Evolutionary conservation across 2,329 filamentous ascomycete genomes (phyloP).

Genomic region (Calonectria ilicicola): DNA sequence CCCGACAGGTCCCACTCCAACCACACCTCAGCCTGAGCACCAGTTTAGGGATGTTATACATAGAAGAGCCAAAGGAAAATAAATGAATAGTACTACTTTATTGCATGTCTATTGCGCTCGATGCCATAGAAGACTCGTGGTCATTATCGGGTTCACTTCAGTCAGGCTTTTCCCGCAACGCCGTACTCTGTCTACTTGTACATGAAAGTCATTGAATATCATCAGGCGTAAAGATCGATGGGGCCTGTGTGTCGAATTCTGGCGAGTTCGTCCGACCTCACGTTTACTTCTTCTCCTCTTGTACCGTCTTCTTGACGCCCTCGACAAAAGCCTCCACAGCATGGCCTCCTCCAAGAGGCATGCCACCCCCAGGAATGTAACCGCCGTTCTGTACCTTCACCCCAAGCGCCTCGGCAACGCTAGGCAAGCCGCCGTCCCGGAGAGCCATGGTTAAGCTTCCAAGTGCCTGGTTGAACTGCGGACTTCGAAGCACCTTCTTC

Average conservation of each 20-base stretch:
- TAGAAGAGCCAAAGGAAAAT: neutral
- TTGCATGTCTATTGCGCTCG: neutral
- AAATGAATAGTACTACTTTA: neutral
- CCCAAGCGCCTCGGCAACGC: slow-evolving; percentile 86
- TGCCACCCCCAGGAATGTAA: slow-evolving; percentile 79
- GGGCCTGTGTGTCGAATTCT: neutral
- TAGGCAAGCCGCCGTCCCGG: slow-evolving; percentile 89
- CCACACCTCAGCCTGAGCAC: neutral
- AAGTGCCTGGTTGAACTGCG: slow-evolving; percentile 90
- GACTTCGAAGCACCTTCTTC: slow-evolving; percentile 85
- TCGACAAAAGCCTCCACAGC: slow-evolving; percentile 93
- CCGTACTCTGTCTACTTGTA: slow-evolving; percentile 24
- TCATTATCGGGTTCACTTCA: neutral
- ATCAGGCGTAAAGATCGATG: slow-evolving; percentile 8
- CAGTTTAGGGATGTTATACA: neutral
- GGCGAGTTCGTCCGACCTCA: neutral
- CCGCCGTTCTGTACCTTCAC: slow-evolving; percentile 88
- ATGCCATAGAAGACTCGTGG: neutral
- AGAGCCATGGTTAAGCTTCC: slow-evolving; percentile 88
- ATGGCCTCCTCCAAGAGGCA: slow-evolving; percentile 88
- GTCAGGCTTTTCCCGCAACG: slow-evolving; percentile 2
- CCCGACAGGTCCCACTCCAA: slow-evolving; percentile 20
- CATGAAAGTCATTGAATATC: slow-evolving; percentile 20
- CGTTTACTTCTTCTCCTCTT: slow-evolving; percentile 61
- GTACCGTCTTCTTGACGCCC: slow-evolving; percentile 84